Conservation (phyloP, 2,329 filamentous ascomycete genomes). For the Sporothrix pseudoabietina region DNA sequence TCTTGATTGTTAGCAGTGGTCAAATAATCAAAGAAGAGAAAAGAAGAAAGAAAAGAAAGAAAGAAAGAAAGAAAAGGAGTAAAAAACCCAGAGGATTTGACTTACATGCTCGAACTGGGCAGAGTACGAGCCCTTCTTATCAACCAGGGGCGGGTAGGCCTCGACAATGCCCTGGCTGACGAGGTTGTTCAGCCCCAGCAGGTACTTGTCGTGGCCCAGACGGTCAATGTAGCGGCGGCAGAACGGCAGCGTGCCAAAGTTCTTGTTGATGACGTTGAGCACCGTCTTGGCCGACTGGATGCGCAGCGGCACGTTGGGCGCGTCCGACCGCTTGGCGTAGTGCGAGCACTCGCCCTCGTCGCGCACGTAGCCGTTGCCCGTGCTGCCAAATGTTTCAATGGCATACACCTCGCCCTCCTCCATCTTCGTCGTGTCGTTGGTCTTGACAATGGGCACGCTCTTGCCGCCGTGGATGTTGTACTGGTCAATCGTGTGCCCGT, state of each 20-base stretch:
- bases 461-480: conserved; percentile 92
- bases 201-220: conserved; percentile 91
- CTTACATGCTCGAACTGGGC: conserved; percentile 93
- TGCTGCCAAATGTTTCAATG: conserved; percentile 94
- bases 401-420: conserved; percentile 95
- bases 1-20: conserved; percentile 49
- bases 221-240: conserved; percentile 89
- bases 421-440: conserved; percentile 89
- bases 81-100: conserved; percentile 35
- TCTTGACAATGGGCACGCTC: conserved; percentile 91
- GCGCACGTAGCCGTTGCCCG: conserved; percentile 81
- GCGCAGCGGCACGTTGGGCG: conserved; percentile 73
- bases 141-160: conserved; percentile 83
- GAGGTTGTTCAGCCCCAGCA: conserved; percentile 87
- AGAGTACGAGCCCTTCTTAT: conserved; percentile 92
- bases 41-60: too few species aligned
- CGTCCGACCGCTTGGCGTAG: conserved; percentile 76
- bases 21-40: too few species aligned
- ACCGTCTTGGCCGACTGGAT: conserved; percentile 82
- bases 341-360: conserved; percentile 91
- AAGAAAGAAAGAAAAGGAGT: too few species aligned
- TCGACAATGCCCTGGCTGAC: conserved; percentile 83
- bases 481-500: conserved; percentile 85
- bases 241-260: conserved; percentile 90
- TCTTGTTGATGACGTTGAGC: conserved; percentile 89